phyloP scores from a whole-genome alignment of 2,329 filamentous ascomycete genomes.

The Cladosporium oxysporum region DNA sequence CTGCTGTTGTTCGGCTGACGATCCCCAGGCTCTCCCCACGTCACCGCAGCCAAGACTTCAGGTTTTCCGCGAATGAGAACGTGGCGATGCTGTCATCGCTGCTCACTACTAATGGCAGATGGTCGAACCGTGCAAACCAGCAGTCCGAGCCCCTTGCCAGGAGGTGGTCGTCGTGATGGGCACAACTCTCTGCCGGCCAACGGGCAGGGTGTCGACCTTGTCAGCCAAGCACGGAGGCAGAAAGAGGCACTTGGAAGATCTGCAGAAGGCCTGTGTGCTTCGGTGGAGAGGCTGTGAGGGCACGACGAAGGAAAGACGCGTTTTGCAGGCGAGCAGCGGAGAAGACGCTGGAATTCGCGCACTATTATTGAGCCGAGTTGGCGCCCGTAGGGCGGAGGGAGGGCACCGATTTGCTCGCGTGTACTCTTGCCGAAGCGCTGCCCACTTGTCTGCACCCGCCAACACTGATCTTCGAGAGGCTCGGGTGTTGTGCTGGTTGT shows the following conservation, averaged over 20 bases:
- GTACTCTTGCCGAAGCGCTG: background rate
- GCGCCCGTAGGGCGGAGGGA: constrained; percentile 13
- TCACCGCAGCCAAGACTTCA: background rate
- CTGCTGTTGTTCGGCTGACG: constrained; percentile 3
- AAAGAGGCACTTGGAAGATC: constrained; percentile 17
- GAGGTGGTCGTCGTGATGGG: background rate
- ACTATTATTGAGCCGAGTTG: constrained; percentile 12
- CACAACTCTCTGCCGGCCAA: background rate
- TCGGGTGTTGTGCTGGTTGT: constrained; percentile 3
- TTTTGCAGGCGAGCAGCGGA: constrained; percentile 7
- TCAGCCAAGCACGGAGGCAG: constrained; percentile 8
- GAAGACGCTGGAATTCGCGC: constrained; percentile 10
- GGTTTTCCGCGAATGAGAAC: background rate
- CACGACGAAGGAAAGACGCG: background rate
- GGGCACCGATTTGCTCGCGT: constrained; percentile 15
- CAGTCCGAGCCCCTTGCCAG: constrained; percentile 3
- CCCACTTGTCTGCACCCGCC: background rate
- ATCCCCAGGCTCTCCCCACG: constrained; percentile 19
- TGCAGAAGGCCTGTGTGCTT: constrained; percentile 20
- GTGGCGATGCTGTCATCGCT: background rate
- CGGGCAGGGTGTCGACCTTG: constrained; percentile 1
- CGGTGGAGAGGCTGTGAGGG: background rate
- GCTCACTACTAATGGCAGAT: background rate
- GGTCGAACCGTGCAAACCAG: background rate
- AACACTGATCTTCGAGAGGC: constrained; percentile 7